phyloP scores from a whole-genome alignment of 345 rosid species.

The Rhizophora apiculata region DNA sequence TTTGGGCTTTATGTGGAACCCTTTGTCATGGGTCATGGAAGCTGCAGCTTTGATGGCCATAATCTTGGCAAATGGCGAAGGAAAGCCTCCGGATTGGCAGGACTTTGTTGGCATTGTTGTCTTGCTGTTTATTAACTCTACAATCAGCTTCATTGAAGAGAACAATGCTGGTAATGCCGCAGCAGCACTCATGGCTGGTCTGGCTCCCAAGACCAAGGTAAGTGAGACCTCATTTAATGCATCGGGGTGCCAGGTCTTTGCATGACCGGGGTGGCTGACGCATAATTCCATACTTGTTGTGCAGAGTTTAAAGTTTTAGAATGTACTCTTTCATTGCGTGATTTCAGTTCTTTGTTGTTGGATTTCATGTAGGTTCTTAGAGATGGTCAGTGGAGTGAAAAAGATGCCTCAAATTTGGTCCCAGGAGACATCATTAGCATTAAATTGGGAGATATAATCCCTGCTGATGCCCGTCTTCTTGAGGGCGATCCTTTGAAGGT shows the following conservation, averaged over 20 bases:
- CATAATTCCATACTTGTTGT: too few species aligned
- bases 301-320: too few species aligned
- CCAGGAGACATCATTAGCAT: slow-evolving; percentile 88
- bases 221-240: background rate
- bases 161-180: slow-evolving; percentile 95
- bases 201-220: slow-evolving; percentile 92
- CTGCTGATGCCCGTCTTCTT: slow-evolving; percentile 95
- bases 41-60: slow-evolving; percentile 90
- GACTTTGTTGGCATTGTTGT: slow-evolving; percentile 77
- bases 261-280: background rate
- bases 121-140: slow-evolving; percentile 77
- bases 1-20: slow-evolving; percentile 97
- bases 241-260: background rate
- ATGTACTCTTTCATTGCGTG: background rate
- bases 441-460: slow-evolving; percentile 82
- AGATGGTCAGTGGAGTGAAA: slow-evolving; percentile 82
- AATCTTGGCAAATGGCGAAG: slow-evolving; percentile 67
- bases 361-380: slow-evolving; percentile 54
- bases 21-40: slow-evolving; percentile 98
- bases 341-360: background rate
- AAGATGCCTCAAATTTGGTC: slow-evolving; percentile 85
- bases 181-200: slow-evolving; percentile 94
- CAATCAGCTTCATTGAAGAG: slow-evolving; percentile 89
- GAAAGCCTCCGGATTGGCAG: slow-evolving; percentile 93
- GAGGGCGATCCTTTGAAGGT: slow-evolving; percentile 91